Base-by-base conservation (phyloP, 371 early-diverging fungal species). In the Phascolomyces articulosus region DNA sequence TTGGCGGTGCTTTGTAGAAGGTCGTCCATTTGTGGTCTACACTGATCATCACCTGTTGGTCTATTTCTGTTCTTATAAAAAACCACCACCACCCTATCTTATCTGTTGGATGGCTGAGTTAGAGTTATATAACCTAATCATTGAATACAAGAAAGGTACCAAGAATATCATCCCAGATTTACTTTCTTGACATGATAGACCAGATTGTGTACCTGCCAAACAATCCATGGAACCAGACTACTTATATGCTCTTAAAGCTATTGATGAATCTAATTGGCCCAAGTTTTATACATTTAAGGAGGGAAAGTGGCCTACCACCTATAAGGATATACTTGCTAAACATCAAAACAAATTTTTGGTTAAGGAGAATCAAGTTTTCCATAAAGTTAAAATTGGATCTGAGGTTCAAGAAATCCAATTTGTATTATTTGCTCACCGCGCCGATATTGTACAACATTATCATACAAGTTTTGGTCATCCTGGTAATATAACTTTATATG, bases 1-100 rank as follows among this genome's bases (percentile, higher is more conserved):
- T 0, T 79, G 79, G 80, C 67, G 78, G 0, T 71, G 69, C 20
- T 73, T 71, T 6, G 53, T 73, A 26, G 69, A 73, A 20, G 69
- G 73, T 0, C 53, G 48, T 28, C 65, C 58, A 0, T 72, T 65
- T 40, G 38, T 53, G 27, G 58, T 75, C 1, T 59, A 47, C 9
- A 69, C 73, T 0, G 71, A 78, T 48, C 78, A 78, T 31, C 29
- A 68, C 11, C 69, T 71, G 3, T n/a, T 73, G 11, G 20, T 66
- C 49, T 69, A 65, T 65, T 29, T 57, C 62, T 1, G 38, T 11
- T 21, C 73, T 77, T 29, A 63, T 9, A 4, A 20, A 4, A 57
- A 57, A 20, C 40, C 51, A 1, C 58, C 49, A 55, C 58, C 58
- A 7, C 58, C 58, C 0, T 2, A 53, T 16, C 53, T 64, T 2